These are phyloP conservation scores for Colletotrichum spinosum DNA, from an alignment of 2,329 filamentous ascomycete species.

Conservation along the genomic window DNA sequence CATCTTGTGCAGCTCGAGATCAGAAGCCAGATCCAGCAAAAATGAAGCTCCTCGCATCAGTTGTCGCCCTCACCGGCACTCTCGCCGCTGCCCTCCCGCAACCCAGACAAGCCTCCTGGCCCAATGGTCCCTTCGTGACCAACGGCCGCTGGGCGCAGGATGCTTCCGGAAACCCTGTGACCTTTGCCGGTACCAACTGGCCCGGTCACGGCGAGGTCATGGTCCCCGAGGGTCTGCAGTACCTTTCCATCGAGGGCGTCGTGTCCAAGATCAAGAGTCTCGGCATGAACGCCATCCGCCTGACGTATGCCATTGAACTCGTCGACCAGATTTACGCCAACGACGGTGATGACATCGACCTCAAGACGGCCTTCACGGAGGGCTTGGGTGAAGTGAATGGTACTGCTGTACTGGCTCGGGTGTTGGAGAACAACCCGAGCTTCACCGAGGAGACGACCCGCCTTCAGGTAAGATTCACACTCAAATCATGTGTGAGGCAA, in stretches of 20 bases:
- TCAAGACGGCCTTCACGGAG: conserved; percentile 57
- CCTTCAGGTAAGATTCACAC: conserved; percentile 53
- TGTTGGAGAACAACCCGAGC: conserved; percentile 67
- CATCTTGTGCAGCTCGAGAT: not conserved
- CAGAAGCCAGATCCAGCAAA: not conserved
- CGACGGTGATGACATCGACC: conserved; percentile 57
- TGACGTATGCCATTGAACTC: conserved; percentile 74
- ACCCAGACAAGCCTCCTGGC: conserved; percentile 46
- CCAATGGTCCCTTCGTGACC: conserved; percentile 55
- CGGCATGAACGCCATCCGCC: conserved; percentile 72
- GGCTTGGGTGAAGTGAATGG: conserved; percentile 66
- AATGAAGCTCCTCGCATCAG: conserved; percentile 38
- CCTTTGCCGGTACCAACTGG: conserved; percentile 71
- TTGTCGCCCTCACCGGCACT: conserved; percentile 37
- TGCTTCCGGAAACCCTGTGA: conserved; percentile 55
- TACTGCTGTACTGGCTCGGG: conserved; percentile 59
- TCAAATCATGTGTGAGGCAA: not conserved
- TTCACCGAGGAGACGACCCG: conserved; percentile 67
- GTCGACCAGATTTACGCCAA: conserved; percentile 68
- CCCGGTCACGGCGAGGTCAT: conserved; percentile 71
- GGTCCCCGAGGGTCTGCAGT: conserved; percentile 74
- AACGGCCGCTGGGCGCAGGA: conserved; percentile 57
- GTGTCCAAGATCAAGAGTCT: conserved; percentile 67
- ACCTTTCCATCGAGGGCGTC: conserved; percentile 66
- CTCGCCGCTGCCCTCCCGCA: conserved; percentile 28